Evolutionary conservation across 139 green algal genomes (phyloP).

Genomic region (Zygnema circumcarinatum): DNA sequence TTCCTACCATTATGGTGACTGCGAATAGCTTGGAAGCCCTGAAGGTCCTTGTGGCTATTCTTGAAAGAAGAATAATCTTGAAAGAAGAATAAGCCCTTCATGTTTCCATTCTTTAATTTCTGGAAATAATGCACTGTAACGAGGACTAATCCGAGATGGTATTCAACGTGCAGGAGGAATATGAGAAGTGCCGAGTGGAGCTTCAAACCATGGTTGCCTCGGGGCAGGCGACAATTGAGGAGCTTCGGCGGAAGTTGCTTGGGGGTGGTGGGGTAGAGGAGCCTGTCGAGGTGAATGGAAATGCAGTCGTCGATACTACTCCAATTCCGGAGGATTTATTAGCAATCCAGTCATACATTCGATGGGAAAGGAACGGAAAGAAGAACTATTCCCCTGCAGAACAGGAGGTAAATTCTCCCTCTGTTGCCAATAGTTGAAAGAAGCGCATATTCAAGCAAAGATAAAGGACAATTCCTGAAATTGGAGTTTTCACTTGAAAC

Average conservation of each 20-base stretch:
- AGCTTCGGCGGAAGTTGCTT: slow-evolving; percentile 42
- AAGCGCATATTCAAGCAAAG: too few relatives aligned
- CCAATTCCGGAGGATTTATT: slow-evolving; percentile 86
- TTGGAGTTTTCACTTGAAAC: not conserved
- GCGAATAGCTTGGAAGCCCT: not conserved
- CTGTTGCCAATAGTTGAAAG: too few relatives aligned
- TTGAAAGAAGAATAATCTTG: not conserved
- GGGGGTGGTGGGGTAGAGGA: slow-evolving; percentile 17
- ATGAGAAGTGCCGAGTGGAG: slow-evolving; percentile 31
- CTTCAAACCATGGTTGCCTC: slow-evolving; percentile 34
- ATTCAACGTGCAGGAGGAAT: slow-evolving; percentile 54
- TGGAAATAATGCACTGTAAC: not conserved
- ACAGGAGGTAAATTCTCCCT: slow-evolving; percentile 36
- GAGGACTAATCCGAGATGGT: too few relatives aligned
- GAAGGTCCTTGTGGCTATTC: not conserved
- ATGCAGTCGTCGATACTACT: slow-evolving; percentile 1
- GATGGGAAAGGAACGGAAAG: slow-evolving; percentile 84
- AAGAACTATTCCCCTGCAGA: slow-evolving; percentile 50
- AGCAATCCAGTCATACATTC: slow-evolving; percentile 93
- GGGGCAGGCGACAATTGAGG: slow-evolving; percentile 21
- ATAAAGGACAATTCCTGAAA: not conserved
- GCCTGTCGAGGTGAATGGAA: not conserved
- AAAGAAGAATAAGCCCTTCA: too few relatives aligned
- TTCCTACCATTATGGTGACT: not conserved
- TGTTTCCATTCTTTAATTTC: slow-evolving; percentile 10